These are phyloP conservation scores for Begonia masoniana DNA, from an alignment of 306 rosid species.

Conservation along the genomic window DNA sequence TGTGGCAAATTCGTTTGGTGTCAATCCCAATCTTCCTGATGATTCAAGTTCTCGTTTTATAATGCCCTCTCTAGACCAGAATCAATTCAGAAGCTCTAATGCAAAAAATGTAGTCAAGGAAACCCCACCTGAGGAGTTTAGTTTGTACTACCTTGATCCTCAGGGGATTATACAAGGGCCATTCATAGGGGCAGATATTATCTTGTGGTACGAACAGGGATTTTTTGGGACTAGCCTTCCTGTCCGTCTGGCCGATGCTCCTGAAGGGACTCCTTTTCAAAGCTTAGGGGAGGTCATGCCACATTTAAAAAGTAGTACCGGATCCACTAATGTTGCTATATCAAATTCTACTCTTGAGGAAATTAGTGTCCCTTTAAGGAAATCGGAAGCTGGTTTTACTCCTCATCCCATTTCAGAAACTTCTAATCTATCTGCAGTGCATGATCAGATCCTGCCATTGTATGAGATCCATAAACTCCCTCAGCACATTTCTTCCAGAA, in stretches of 20 bases:
- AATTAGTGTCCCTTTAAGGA: conserved; percentile 7
- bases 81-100: conserved; percentile 13
- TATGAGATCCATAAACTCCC: conserved; percentile 20
- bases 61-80: conserved; percentile 17
- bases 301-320: conserved; percentile 24
- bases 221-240: conserved; percentile 48
- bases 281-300: conserved; percentile 43
- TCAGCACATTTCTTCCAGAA: conserved; percentile 22
- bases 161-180: conserved; percentile 52
- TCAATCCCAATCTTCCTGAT: conserved; percentile 18
- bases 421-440: conserved; percentile 9
- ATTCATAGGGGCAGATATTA: conserved; percentile 39
- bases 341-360: conserved; percentile 21
- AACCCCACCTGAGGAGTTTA: conserved; percentile 23
- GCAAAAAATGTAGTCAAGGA: conserved; percentile 15
- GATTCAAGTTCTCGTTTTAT: conserved; percentile 20
- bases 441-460: conserved; percentile 10
- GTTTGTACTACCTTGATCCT: conserved; percentile 48
- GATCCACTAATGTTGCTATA: conserved; percentile 9
- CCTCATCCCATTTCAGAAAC: conserved; percentile 15
- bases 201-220: conserved; percentile 51
- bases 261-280: conserved; percentile 31
- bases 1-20: conserved; percentile 17
- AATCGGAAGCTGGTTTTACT: conserved; percentile 16
- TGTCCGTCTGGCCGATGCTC: conserved; percentile 42